Evolutionary conservation across 768 basidiomycete species (phyloP), one percentile per base, ranked within the genome.

Genomic region (Cyclocybe cylindracea): DNA sequence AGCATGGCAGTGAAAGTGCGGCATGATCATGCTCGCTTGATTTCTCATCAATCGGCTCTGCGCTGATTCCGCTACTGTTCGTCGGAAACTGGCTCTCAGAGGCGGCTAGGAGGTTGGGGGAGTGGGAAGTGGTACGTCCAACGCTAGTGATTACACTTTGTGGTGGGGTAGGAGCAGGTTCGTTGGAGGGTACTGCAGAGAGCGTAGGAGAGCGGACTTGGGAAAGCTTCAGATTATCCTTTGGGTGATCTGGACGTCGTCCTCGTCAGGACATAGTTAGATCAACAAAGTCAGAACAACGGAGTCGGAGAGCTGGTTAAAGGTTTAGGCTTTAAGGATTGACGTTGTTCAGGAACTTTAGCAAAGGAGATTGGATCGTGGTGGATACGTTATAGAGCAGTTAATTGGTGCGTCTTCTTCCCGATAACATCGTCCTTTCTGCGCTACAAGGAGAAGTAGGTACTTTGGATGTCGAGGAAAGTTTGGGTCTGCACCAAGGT

Each of bases 181-280:
- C 24, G 11, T 8, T 34, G 18, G 4, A 19, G 42, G 43, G 14
- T 31, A 40, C 10, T 43, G 38, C 14, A 14, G 16, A 16, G 51
- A 24, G n/a, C 47, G 50, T 40, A 44, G 47, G 24, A 16, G 3
- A 36, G 48, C 42, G n/a, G 56, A 42, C 41, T 5, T 24, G 2
- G 5, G 24, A 5, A 24, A 24, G 5, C 24, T 24, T 24, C 24
- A 24, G 2, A 24, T 24, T 24, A 24, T 24, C 24, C 24, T 24
- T 24, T 2, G 24, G 24, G 24, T 14, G 2, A 13, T 9, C 29
- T 24, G n/a, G 9, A 19, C n/a, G 14, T 47, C 50, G 8, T 47
- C 55, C 37, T 51, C 44, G 14, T 43, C 54, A n/a, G 10, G 56
- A 58, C 46, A 55, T 34, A 9, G 40, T 48, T 5, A 59, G 47